Base-by-base conservation (phyloP, 768 basidiomycete species). In the Dentipellis sp. region DNA sequence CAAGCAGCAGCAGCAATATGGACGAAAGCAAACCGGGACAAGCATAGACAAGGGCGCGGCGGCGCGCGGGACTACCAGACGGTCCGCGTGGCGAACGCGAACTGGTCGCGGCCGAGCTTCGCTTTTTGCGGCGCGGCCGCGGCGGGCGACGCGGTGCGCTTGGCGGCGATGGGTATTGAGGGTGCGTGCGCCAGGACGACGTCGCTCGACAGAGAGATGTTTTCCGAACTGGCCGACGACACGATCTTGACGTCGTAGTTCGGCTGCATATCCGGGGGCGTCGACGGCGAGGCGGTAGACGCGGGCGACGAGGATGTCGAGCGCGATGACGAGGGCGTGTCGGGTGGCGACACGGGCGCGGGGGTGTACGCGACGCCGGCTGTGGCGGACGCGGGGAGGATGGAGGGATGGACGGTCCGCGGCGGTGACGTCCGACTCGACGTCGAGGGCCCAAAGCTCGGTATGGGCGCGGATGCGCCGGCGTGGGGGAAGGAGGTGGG, bases 261-360 rank as follows among this genome's bases (percentile, higher is more conserved):
- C 45, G 53, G 48, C 10, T 36, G 34, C 11, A 35, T 16, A 12
- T 55, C 54, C 5, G 60, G 59, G 1, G 67, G 68, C 37, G 67
- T 69, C 46, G 64, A 58, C 3, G 67, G 68, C 52, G 67, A 63
- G 12, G 56, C 64, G 36, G 63, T 58, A 29, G 63, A 64, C 40
- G 68, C 68, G 50, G 68, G 66, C n/a, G 64, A 66, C 52, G 66
- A 63, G 52, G 63, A 64, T 3, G 57, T 61, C 52, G 65, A 66
- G 56, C 62, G 64, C 19, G 63, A 66, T 7, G 64, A 59, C 45
- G 66, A 63, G 14, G 69, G 70, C 38, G 69, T 71, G 53, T 67
- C 62, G 45, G 63, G 68, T 10, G 64, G 62, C 38, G 61, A 58
- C 37, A 62, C 57, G 29, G 29, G 29, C 34, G 59, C 56, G 22